Evolutionary conservation across 768 basidiomycete genomes (phyloP), one percentile per base, ranked within the genome.

Genomic region (Leucogyrophana mollusca): DNA sequence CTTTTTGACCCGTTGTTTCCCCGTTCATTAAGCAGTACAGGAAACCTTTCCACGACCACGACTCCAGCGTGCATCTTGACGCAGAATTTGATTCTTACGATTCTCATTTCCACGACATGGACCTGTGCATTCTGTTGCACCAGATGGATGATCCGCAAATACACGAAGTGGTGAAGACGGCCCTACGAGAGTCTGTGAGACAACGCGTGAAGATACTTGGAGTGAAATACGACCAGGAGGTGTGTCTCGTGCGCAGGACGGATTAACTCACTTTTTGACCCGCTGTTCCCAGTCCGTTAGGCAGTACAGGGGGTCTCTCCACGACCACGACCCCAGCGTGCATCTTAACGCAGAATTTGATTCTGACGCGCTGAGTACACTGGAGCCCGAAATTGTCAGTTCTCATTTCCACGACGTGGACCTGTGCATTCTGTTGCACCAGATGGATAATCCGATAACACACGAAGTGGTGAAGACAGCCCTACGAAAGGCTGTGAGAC

Each of bases 391-490:
- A 32, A 64, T 82, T 4, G 76, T 82, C 30, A 74, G 80, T 50
- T 76, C 77, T 6, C 84, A 85, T 57, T 90, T 78, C 63, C 89
- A 91, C 57, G 89, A 92, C 59, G 77, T 80, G 70, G 89, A 91
- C 55, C 66, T 92, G 17, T 90, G 89, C 57, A 73, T 88, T 40
- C 65, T 92, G 16, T 68, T 92, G 34, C 83, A 87, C 47, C 82
- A 89, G 45, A 82, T 88, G 58, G 81, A 78, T 24, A 82, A 87
- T 54, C 61, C 72, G 1, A 64, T 42, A 16, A 80, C 78, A 34
- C 87, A 87, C 53, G 87, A 90, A 24, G 73, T 87, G 6, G 84
- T 90, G 16, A 84, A 84, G 68, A 87, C 82, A 61, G 89, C 87
- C 0, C 63, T 90, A 25, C 74, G 89, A 49, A 91, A 90, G 62